Percentiles rank a stretch among this genome's conserved stretches.
phyloP scores from a whole-genome alignment of 441 rosid species.

The Hura crepitans region DNA sequence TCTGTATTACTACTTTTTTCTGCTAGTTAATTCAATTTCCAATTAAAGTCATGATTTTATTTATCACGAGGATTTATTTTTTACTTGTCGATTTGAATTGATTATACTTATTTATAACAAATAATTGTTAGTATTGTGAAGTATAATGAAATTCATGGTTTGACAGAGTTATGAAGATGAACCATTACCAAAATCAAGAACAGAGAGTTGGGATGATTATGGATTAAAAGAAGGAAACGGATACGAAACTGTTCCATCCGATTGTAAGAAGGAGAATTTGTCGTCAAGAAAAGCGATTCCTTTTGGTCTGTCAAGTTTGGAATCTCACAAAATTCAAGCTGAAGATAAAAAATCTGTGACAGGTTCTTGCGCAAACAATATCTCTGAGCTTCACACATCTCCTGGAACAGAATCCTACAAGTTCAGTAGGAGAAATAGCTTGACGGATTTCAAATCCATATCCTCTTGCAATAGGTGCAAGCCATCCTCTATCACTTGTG shows the following conservation, averaged over 20 bases:
- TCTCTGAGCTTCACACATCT: constrained; percentile 36
- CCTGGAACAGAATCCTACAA: constrained; percentile 43
- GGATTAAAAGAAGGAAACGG: constrained; percentile 42
- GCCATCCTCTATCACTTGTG: constrained; percentile 34
- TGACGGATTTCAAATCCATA: constrained; percentile 56
- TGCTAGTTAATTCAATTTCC: not conserved
- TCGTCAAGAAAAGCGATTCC: constrained; percentile 51
- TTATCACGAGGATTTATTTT: not conserved
- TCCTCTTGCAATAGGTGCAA: constrained; percentile 68
- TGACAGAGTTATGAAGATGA: constrained; percentile 83
- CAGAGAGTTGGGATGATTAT: constrained; percentile 67
- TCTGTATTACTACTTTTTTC: not conserved
- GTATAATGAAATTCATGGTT: constrained; percentile 1
- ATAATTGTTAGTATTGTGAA: too few relatives aligned
- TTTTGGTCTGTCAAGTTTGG: constrained; percentile 32
- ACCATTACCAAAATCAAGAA: constrained; percentile 41
- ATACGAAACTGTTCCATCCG: constrained; percentile 40
- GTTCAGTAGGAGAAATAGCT: constrained; percentile 51
- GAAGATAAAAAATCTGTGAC: constrained; percentile 52
- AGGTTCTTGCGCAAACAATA: constrained; percentile 40
- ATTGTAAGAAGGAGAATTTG: constrained; percentile 48
- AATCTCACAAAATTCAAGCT: constrained; percentile 43
- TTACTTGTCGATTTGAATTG: not conserved
- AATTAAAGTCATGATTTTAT: not conserved
- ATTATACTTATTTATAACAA: not conserved